Base-by-base conservation (phyloP, 2,329 filamentous ascomycete species). In the Aspergillus sp. region DNA sequence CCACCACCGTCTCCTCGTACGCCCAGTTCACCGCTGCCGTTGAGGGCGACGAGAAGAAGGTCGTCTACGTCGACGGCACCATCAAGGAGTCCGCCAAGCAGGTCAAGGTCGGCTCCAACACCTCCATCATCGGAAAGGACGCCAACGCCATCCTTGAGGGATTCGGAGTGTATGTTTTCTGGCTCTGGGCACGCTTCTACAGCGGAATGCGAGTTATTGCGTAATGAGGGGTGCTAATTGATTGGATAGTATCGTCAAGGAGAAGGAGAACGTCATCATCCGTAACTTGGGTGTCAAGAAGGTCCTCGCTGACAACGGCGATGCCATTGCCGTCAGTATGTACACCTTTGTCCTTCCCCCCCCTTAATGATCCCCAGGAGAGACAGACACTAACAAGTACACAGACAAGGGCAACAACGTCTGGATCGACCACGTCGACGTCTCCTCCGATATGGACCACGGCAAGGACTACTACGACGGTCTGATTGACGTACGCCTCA, bases 391-490 rank as follows among this genome's bases (percentile, higher is more conserved):
- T 51, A 20, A 53, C 31, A 5, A 2, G 1, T 1, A 10, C 9
- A 45, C 29, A 73, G 70, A 73, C 52, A 63, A 69, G 54, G 67
- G 69, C 11, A 70, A 55, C 64, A 87, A 87, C 64, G 79, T 86
- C 68, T 90, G 87, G 87, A 77, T 90, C 53, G 87, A 90, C 76
- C 87, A 90, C 77, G 80, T 81, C 71, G 87, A 90, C 63, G 79
- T 90, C 22, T 86, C 82, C 4, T 85, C 84, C 24, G 82, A 89
- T 75, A 69, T 71, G 36, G 77, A 81, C 66, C 78, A 84, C 70
- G 85, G 81, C 78, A 90, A 90, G 77, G 86, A 90, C 77, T 88
- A 84, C 77, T 90, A 88, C 69, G 88, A 90, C 58, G 87, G 88
- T 32, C 82, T 90, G 1, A 75, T 87, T 51, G 88, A 90, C 66